Base-by-base conservation (phyloP, 768 basidiomycete genomes). In the Udeniomyces megalosporus region DNA sequence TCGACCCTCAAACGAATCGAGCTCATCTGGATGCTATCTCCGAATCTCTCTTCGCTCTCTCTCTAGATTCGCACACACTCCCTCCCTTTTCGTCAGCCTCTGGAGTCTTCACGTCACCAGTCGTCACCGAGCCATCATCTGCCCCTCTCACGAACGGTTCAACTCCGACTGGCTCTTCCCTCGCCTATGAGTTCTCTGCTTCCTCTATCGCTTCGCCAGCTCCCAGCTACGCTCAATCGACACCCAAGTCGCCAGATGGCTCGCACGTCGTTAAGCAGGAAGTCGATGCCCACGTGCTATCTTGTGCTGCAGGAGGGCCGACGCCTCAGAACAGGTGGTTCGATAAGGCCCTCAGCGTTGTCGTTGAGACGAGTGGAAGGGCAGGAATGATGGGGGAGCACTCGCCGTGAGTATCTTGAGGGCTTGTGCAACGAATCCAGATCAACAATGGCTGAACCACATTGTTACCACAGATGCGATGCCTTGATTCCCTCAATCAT, bases 321-420 rank as follows among this genome's bases (percentile, higher is more conserved):
- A 82, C 80, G 62, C 80, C 82, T 5, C 76, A 79, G 47, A 95
- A 95, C 68, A 78, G 93, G 35, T 95, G 88, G 80, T 87, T 83
- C 71, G 92, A 97, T 76, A 97, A 95, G 73, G 78, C 84, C 2
- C 80, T 85, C 44, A 84, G 83, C 4, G 75, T 95, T 58, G 80
- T 88, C 52, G 83, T 96, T 42, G 92, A 97, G 71, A 80, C 84
- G 0, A 86, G 84, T 58, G 83, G 84, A 2, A 82, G 87, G 42
- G 86, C 88, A 6, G 87, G 89, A 44, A 85, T 86, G 46, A 81
- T 82, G 69, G 92, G 92, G 4, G 92, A 96, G 74, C 91, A 93
- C 71, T 86, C 88, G 0, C 84, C 87, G 0, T 42, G 17, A 42
- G 50, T 29, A 42, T 42, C 10, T 42, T 42, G 38, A 42, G 8